Evolutionary conservation across 805 yeast species (phyloP).

Genomic region (Starmerella potacharoeniae): DNA sequence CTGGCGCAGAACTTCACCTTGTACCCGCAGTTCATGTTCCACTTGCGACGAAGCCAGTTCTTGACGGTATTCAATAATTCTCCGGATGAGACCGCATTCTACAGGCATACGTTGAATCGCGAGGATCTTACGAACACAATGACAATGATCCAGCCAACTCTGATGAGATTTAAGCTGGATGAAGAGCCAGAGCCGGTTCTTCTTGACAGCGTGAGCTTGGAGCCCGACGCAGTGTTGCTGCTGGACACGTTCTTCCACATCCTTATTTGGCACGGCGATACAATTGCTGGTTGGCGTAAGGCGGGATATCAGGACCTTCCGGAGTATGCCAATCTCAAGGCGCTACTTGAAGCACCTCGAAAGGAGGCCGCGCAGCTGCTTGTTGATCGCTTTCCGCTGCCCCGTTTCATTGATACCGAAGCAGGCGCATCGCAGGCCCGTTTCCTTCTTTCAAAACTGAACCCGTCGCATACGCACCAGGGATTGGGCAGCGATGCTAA

Average conservation of each 20-base stretch:
- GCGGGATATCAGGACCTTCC: constrained; percentile 87
- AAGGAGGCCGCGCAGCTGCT: constrained; percentile 85
- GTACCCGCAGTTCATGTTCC: constrained; percentile 92
- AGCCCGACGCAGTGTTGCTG: constrained; percentile 74
- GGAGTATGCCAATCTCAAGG: constrained; percentile 80
- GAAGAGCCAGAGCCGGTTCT: constrained; percentile 83
- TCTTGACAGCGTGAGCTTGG: constrained; percentile 83
- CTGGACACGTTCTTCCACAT: constrained; percentile 96
- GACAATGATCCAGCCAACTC: constrained; percentile 96
- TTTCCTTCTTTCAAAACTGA: constrained; percentile 85
- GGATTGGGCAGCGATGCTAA: constrained; percentile 32
- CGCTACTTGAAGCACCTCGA: constrained; percentile 77
- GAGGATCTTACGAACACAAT: constrained; percentile 89
- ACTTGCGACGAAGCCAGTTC: constrained; percentile 91
- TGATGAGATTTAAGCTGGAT: constrained; percentile 73
- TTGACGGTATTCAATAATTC: constrained; percentile 94
- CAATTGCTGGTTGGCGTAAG: constrained; percentile 92
- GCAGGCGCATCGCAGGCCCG: constrained; percentile 99
- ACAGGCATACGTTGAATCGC: constrained; percentile 80
- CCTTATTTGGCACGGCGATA: constrained; percentile 87
- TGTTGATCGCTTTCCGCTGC: constrained; percentile 91
- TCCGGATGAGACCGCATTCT: constrained; percentile 97
- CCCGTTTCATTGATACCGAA: constrained; percentile 92
- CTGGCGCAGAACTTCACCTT: constrained; percentile 72
- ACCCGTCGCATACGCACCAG: constrained; percentile 81